Conservation (phyloP, 345 rosid species). For the Citrus glauca region DNA sequence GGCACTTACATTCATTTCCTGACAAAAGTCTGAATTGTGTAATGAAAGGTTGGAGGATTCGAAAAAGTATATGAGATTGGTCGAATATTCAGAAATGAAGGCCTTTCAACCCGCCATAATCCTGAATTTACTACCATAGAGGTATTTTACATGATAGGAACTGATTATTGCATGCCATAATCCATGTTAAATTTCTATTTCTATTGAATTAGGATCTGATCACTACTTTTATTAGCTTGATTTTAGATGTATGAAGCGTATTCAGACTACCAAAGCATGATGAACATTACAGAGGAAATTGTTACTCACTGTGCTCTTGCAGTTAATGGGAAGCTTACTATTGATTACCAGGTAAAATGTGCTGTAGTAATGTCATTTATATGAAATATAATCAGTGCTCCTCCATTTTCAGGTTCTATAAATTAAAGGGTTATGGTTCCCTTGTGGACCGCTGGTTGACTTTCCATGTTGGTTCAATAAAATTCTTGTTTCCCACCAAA, state of each 20-base stretch:
- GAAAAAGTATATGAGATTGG: conserved; percentile 97
- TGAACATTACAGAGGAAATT: conserved; percentile 87
- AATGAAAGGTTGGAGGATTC: conserved; percentile 91
- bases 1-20: conserved; percentile 6
- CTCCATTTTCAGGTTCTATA: neutral
- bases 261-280: conserved; percentile 90
- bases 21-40: conserved; percentile 9
- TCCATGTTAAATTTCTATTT: neutral
- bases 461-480: neutral
- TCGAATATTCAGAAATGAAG: conserved; percentile 94
- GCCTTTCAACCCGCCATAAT: conserved; percentile 95
- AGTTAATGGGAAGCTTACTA: conserved; percentile 65
- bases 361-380: neutral
- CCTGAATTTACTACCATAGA: conserved; percentile 98
- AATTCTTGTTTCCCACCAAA: neutral
- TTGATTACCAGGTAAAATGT: conserved; percentile 74
- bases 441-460: neutral
- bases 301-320: conserved; percentile 80
- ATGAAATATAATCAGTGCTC: neutral
- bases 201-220: conserved; percentile 17
- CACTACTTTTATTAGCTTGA: conserved; percentile 22
- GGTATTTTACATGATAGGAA: conserved; percentile 40
- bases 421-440: neutral
- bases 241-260: conserved; percentile 91
- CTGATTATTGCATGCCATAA: conserved; percentile 7